phyloP scores from a whole-genome alignment of 495 filamentous ascomycete species.

The Thozetella sp. region DNA sequence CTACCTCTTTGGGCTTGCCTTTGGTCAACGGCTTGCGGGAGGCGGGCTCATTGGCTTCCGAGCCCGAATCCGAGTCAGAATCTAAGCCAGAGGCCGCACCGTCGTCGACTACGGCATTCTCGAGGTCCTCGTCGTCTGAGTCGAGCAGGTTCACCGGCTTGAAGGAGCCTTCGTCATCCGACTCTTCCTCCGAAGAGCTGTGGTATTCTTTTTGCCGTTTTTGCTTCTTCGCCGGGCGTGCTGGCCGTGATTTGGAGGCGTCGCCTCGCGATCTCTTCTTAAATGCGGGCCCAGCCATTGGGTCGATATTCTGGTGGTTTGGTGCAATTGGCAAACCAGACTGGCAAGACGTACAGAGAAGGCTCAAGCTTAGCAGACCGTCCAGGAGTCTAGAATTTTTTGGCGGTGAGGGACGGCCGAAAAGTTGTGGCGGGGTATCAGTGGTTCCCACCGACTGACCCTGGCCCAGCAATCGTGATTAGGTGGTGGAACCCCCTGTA shows the following conservation, averaged over 20 bases:
- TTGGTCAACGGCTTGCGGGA: conserved; percentile 17
- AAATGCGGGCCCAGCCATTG: conserved; percentile 25
- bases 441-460: no score
- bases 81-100: conserved; percentile 25
- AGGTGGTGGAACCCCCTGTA: no score
- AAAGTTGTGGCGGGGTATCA: neutral
- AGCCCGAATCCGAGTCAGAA: conserved; percentile 27
- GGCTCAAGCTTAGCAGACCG: conserved; percentile 1
- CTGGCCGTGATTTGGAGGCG: conserved; percentile 53
- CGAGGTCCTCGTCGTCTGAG: conserved; percentile 63
- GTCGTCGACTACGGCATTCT: conserved; percentile 46
- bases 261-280: conserved; percentile 44
- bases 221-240: conserved; percentile 67
- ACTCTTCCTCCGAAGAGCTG: conserved; percentile 63
- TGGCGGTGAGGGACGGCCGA: conserved; percentile 28
- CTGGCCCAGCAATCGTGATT: no score
- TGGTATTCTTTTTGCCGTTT: conserved; percentile 72
- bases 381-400: conserved; percentile 26
- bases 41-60: conserved; percentile 32
- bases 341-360: neutral
- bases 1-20: conserved; percentile 21
- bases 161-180: conserved; percentile 55
- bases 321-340: conserved; percentile 13
- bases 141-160: conserved; percentile 67
- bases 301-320: conserved; percentile 11